A percentile compares a stretch with the other conserved stretches of the same genome.
Conservation (phyloP, 2,329 filamentous ascomycete species). For the Pseudomassariella vexata region DNA sequence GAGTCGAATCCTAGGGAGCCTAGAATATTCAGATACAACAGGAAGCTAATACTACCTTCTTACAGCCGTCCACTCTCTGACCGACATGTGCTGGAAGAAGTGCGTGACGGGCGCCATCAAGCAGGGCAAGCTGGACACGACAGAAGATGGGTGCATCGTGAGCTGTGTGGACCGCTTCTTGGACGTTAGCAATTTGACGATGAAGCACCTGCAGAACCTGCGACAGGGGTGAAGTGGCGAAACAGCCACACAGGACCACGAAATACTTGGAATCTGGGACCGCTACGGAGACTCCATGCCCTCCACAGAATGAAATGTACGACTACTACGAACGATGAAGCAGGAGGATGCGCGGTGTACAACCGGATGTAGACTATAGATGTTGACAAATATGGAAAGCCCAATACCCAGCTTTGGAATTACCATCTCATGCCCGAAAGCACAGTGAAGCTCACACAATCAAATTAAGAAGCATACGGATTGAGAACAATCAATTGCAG, state of each 20-base stretch:
- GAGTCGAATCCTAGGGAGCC: slow-evolving; percentile 11
- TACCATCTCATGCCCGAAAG: too few species aligned
- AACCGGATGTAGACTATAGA: too few species aligned
- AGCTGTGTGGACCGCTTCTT: slow-evolving; percentile 95
- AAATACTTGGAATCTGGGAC: too few species aligned
- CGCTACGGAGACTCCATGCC: too few species aligned
- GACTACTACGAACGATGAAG: too few species aligned
- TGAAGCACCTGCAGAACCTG: slow-evolving; percentile 72
- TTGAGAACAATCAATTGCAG: too few species aligned
- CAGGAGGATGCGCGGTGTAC: too few species aligned
- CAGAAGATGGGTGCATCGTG: slow-evolving; percentile 76
- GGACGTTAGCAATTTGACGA: slow-evolving; percentile 79
- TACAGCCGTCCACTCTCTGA: slow-evolving; percentile 48
- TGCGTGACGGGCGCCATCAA: slow-evolving; percentile 75
- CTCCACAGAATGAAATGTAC: too few species aligned
- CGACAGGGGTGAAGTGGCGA: slow-evolving; percentile 27
- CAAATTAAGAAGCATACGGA: too few species aligned
- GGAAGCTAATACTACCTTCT: background rate
- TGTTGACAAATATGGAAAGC: too few species aligned
- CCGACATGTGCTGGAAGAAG: slow-evolving; percentile 88
- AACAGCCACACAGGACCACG: too few species aligned
- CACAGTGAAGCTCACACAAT: slow-evolving; percentile 8
- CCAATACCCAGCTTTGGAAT: too few species aligned
- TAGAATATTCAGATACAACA: background rate
- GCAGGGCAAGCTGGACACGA: slow-evolving; percentile 64